Percentiles rank a stretch among this genome's conserved stretches.
Evolutionary conservation across 1,284 basidiomycete species (phyloP).

Genomic region (Cutaneotrichosporon cutaneum): DNA sequence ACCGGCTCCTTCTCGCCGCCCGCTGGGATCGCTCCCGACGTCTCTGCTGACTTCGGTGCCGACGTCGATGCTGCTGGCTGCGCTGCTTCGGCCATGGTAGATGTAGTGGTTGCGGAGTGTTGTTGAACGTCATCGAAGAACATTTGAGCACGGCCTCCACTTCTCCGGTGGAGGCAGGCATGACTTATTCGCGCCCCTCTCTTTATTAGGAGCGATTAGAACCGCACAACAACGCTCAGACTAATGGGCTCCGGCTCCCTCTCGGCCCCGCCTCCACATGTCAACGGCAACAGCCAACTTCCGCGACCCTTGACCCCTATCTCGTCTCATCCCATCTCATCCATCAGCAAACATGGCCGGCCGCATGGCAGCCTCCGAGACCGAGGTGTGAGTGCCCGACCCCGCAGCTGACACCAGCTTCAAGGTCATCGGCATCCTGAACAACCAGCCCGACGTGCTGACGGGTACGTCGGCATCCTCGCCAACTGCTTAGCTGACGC

Average conservation of each 20-base stretch:
- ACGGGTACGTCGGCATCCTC: conserved; percentile 27
- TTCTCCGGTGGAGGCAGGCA: neutral
- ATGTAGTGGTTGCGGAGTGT: neutral
- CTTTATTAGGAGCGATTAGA: too few relatives aligned
- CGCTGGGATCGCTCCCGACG: too few relatives aligned
- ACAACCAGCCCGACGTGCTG: conserved; percentile 37
- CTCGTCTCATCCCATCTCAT: neutral
- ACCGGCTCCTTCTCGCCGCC: conserved; percentile 62
- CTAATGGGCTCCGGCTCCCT: too few relatives aligned
- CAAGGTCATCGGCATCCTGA: conserved; percentile 23
- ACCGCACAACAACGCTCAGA: too few relatives aligned
- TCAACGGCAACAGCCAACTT: too few relatives aligned
- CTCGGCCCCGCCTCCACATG: too few relatives aligned
- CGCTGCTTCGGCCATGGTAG: neutral
- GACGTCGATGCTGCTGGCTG: neutral
- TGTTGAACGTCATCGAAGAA: neutral
- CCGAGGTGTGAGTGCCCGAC: conserved; percentile 10
- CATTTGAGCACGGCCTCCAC: neutral
- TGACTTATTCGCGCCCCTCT: neutral
- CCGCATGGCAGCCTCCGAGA: conserved; percentile 1
- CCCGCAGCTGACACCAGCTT: conserved; percentile 12
- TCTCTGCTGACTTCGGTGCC: too few relatives aligned
- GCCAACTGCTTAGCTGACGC: conserved; percentile 7
- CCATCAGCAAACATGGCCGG: neutral
- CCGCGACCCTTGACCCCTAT: too few relatives aligned